Evolutionary conservation across 2,329 filamentous ascomycete species (phyloP), one percentile per base, ranked within the genome.

Genomic region (Leptographium flavum): DNA sequence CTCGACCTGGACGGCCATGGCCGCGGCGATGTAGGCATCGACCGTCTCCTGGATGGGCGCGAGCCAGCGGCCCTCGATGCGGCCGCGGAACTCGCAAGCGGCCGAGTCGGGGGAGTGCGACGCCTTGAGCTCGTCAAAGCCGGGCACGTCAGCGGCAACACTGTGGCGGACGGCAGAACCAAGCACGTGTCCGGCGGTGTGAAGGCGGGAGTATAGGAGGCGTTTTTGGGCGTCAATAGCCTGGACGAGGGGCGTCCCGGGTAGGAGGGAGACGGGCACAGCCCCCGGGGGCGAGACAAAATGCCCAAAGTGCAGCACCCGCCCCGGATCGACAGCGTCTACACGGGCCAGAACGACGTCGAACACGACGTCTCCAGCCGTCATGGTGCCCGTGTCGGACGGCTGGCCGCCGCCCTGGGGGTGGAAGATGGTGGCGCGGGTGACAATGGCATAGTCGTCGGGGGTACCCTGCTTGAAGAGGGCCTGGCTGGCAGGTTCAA

Each of bases 401-500:
- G 82, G 82, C 54, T 87, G 82, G 8, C 82, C 82, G 48, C 82
- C 82, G 19, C 82, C 82, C 58, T 87, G 82, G 0, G 79, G 76
- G 50, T 87, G 79, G 60, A 87, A 87, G 49, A 86, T 79, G n/a
- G 82, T 86, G 39, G 72, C 61, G 2, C 73, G 64, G 0, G 77
- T 81, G 6, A 76, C 67, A 19, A 84, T 58, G n/a, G 77, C 70
- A 54, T 70, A 68, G 52, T 75, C 68, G 2, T 68, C 58, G 5
- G 71, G 65, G 9, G 57, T 57, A 5, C 63, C 68, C 13, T 71
- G 61, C 56, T 82, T 83, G 64, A 79, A 79, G 10, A 83, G 69
- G 7, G 61, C 56, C 43, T 63, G 68, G 46, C 75, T 73, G 28
- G 63, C 59, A 30, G 70, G 63, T 3, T 73, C 65, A 1, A 82